phyloP scores from a whole-genome alignment of 2,329 filamentous ascomycete species.

The Aphanoascus verrucosus region DNA sequence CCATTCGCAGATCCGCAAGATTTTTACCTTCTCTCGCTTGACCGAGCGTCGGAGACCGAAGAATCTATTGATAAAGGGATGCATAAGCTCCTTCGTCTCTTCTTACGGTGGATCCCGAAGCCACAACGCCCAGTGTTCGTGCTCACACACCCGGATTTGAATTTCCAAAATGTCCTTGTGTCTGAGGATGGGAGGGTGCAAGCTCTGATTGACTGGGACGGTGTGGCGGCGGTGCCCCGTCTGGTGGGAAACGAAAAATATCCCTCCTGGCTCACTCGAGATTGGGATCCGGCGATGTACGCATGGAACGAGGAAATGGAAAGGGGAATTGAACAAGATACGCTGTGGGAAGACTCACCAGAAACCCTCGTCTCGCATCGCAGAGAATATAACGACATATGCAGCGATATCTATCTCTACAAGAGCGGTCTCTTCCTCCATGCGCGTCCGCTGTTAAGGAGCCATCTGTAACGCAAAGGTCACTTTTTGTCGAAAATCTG shows the following conservation, averaged over 20 bases:
- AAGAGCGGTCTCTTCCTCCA: neutral
- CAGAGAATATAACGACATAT: slow-evolving; percentile 3
- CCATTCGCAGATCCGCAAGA: slow-evolving; percentile 7
- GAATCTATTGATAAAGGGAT: slow-evolving; percentile 7
- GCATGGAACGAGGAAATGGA: slow-evolving; percentile 13
- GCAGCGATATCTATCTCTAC: slow-evolving; percentile 1
- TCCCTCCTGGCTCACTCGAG: slow-evolving; percentile 14
- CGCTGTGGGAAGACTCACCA: slow-evolving; percentile 11
- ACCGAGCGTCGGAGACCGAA: slow-evolving; percentile 6
- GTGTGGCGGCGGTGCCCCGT: slow-evolving; percentile 11
- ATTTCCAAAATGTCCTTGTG: slow-evolving; percentile 10
- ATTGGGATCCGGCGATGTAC: slow-evolving; percentile 14
- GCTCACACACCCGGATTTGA: slow-evolving; percentile 11
- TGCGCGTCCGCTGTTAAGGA: neutral
- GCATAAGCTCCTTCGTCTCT: slow-evolving; percentile 5
- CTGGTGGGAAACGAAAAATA: slow-evolving; percentile 12
- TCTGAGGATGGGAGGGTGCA: slow-evolving; percentile 12
- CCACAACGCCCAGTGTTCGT: slow-evolving; percentile 7
- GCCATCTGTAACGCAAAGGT: slow-evolving; percentile 8
- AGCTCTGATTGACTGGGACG: slow-evolving; percentile 15
- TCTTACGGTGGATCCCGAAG: slow-evolving; percentile 8
- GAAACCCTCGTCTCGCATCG: slow-evolving; percentile 4
- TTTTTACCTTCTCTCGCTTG: slow-evolving; percentile 11
- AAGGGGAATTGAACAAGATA: slow-evolving; percentile 9
- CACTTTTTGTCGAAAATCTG: slow-evolving; percentile 11